These are phyloP conservation scores for Cryptosporidium felis DNA, from an alignment of 169 alveolate species.

Conservation along the genomic window DNA sequence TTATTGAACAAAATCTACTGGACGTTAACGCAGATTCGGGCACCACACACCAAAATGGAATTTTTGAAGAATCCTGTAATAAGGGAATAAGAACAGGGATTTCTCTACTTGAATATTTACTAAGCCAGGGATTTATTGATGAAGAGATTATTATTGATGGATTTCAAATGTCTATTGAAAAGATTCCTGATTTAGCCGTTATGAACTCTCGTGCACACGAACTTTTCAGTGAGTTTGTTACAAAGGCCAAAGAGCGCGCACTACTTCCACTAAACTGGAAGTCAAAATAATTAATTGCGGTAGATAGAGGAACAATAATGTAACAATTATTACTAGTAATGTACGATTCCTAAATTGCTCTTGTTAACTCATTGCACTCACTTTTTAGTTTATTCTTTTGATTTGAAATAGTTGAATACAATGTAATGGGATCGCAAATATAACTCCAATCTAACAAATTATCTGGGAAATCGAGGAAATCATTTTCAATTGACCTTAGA, in stretches of 20 bases:
- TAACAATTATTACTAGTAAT: no score
- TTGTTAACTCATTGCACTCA: background rate
- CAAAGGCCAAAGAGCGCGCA: conserved; percentile 60
- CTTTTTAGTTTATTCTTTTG: conserved; percentile 19
- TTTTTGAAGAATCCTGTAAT: background rate
- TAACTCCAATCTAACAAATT: conserved; percentile 38
- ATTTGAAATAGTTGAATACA: background rate
- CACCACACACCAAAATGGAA: background rate
- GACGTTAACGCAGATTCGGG: background rate
- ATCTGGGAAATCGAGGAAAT: conserved; percentile 53
- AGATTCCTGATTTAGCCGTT: background rate
- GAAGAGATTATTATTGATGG: conserved; percentile 55
- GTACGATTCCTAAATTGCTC: no score
- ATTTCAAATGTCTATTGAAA: background rate
- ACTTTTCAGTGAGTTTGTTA: conserved; percentile 8
- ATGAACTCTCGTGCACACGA: background rate
- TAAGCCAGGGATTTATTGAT: conserved; percentile 63
- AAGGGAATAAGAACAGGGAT: conserved; percentile 22
- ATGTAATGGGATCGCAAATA: conserved; percentile 5
- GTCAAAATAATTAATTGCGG: no score
- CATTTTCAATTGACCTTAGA: conserved; percentile 52
- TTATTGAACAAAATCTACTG: background rate
- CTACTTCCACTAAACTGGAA: conserved; percentile 42
- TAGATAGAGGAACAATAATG: no score
- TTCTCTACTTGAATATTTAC: conserved; percentile 40